Evolutionary conservation across 2,329 filamentous ascomycete genomes (phyloP).

Genomic region (Thermothelomyces thermophilus): DNA sequence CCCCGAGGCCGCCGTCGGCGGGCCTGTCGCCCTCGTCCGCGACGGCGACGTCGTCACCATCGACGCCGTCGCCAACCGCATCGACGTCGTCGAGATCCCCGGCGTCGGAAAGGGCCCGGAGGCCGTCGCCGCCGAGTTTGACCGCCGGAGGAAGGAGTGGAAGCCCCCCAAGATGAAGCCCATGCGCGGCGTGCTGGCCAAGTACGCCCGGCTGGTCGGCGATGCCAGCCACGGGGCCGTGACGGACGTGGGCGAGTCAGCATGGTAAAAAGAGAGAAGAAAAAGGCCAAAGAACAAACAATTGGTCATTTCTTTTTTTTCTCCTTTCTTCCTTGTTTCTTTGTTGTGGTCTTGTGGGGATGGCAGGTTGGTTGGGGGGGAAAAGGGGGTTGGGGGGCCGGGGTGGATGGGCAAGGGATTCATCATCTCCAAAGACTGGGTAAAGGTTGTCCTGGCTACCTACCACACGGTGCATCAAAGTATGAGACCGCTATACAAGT

Average conservation of each 20-base stretch:
- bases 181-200: slow-evolving; percentile 77
- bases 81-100: slow-evolving; percentile 57
- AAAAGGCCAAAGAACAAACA: too few species aligned
- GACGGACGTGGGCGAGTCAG: slow-evolving; percentile 53
- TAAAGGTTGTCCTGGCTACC: not conserved
- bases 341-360: too few species aligned
- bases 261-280: slow-evolving; percentile 40
- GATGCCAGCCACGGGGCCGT: slow-evolving; percentile 90
- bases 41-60: slow-evolving; percentile 83
- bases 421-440: not conserved
- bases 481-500: not conserved
- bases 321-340: not conserved
- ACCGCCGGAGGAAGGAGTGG: slow-evolving; percentile 54
- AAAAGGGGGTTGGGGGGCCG: too few species aligned
- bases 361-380: too few species aligned
- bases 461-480: too few species aligned
- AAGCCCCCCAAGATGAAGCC: slow-evolving; percentile 62
- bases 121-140: slow-evolving; percentile 44
- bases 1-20: slow-evolving; percentile 82
- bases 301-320: slow-evolving; percentile 46
- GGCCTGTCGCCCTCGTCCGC: slow-evolving; percentile 75
- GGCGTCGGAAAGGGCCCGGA: slow-evolving; percentile 34
- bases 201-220: slow-evolving; percentile 81
- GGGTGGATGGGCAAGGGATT: too few species aligned
- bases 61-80: slow-evolving; percentile 72